Base-by-base conservation (phyloP, 192 early-diverging fungal genomes). In the Backusella sp. region DNA sequence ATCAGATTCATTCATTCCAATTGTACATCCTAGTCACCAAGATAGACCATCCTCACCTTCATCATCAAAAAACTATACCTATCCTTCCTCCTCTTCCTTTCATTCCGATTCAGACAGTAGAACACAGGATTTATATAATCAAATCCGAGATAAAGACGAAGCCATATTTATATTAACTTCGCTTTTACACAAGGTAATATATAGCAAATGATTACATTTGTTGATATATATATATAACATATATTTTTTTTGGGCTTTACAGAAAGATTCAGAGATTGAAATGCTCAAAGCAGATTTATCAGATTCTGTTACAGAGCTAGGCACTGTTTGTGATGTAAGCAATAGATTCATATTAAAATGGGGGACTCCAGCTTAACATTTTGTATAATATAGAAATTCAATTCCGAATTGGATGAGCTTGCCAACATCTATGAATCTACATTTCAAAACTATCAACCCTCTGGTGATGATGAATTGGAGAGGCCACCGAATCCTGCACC, bases 401-500 rank as follows among this genome's bases (percentile, higher is more conserved):
- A 69, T 37, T 69, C 68, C 1, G 68, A 69, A 69, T 39, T 69
- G 14, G 68, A 69, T 4, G 37, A 69, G 3, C 21, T 69, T 3
- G 34, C 68, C 7, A 69, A 14, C 41, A n/a, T 69, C 21, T 69
- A 69, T 23, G 35, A 69, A 69, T 9, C 21, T 7, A 34, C 66
- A 9, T n/a, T n/a, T 69, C 35, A 37, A 28, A 62, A 62, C 56
- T 3, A 62, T 1, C 19, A 73, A n/a, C 41, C 35, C 23, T 17
- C 62, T 14, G 56, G n/a, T 65, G 56, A 73, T 7, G 72, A 73
- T 8, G 52, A 59, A n/a, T 34, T 62, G 15, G 28, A 66, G 19
- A 42, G 74, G 6, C 74, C 74, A 7, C 68, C 74, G 0, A 67
- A 75, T 69, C 74, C 74, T 19, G 52, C 66, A 32, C 74, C 74